phyloP scores from a whole-genome alignment of 2,329 filamentous ascomycete species.

The Sporothrix curviconia region DNA sequence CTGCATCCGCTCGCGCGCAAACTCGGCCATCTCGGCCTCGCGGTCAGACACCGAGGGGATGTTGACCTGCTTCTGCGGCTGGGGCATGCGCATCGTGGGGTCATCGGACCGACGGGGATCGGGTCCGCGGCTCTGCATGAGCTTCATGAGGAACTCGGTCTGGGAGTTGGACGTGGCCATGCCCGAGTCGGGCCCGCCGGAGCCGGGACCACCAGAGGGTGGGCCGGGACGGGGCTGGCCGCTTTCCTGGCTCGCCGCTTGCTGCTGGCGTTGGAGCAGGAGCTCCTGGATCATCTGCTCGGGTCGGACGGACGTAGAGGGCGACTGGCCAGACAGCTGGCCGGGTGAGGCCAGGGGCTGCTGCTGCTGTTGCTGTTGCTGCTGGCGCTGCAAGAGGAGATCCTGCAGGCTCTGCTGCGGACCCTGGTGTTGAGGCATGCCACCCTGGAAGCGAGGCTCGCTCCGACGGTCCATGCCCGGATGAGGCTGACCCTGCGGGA shows the following conservation, averaged over 20 bases:
- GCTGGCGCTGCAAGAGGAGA: constrained; percentile 52
- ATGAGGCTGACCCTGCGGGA: constrained; percentile 35
- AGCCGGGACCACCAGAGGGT: background rate
- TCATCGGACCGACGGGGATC: constrained; percentile 44
- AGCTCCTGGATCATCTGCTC: constrained; percentile 57
- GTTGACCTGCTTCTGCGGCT: constrained; percentile 44
- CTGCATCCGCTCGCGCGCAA: constrained; percentile 11
- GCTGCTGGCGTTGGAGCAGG: constrained; percentile 52
- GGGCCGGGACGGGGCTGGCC: constrained; percentile 26
- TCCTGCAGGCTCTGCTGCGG: constrained; percentile 50
- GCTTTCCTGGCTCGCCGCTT: constrained; percentile 40
- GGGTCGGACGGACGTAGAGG: background rate
- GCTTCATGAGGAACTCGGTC: constrained; percentile 75
- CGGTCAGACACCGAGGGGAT: constrained; percentile 42
- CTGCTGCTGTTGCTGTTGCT: no score
- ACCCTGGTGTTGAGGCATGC: constrained; percentile 20
- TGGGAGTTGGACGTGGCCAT: constrained; percentile 48
- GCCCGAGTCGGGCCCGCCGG: background rate
- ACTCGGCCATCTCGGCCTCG: constrained; percentile 41
- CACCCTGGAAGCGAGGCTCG: constrained; percentile 32
- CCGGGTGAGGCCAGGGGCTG: constrained; percentile 22
- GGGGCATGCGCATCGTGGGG: constrained; percentile 45
- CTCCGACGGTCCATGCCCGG: constrained; percentile 39
- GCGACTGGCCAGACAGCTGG: background rate
- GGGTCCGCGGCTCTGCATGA: constrained; percentile 59